Percentiles rank a stretch among this genome's conserved stretches.
Evolutionary conservation across 331 rosid species (phyloP).

Genomic region (Dryas integrifolia): DNA sequence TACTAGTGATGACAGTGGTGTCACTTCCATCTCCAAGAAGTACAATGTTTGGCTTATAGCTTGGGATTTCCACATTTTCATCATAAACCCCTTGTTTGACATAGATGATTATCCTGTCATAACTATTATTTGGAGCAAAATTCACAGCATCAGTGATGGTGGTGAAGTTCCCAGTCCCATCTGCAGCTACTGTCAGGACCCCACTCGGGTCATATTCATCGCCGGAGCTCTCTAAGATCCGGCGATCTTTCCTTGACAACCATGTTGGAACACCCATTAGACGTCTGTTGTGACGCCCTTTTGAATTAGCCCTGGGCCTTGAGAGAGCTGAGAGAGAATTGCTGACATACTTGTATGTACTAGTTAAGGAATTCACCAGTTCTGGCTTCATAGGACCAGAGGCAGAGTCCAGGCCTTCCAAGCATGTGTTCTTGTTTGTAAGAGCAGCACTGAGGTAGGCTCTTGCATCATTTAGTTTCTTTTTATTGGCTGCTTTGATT

Average conservation of each 20-base stretch:
- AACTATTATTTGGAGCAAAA: conserved; percentile 66
- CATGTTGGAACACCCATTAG: conserved; percentile 41
- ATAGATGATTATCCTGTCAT: conserved; percentile 52
- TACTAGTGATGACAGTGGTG: conserved; percentile 54
- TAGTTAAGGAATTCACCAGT: conserved; percentile 42
- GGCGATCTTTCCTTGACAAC: conserved; percentile 37
- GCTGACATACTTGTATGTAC: conserved; percentile 57
- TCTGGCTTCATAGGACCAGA: conserved; percentile 61
- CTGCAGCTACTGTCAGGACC: conserved; percentile 54
- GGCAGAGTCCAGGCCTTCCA: conserved; percentile 68
- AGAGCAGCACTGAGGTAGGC: conserved; percentile 76
- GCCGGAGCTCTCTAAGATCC: conserved; percentile 33
- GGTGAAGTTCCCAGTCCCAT: conserved; percentile 69
- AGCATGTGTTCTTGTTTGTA: conserved; percentile 76
- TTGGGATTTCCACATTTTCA: conserved; percentile 71
- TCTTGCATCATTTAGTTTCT: conserved; percentile 49
- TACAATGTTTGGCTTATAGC: conserved; percentile 59
- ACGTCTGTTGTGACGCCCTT: conserved; percentile 37
- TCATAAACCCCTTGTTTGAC: conserved; percentile 55
- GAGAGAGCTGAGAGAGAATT: conserved; percentile 64
- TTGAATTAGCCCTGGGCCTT: conserved; percentile 20
- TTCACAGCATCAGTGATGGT: conserved; percentile 55
- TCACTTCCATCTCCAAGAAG: conserved; percentile 75
- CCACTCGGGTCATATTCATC: conserved; percentile 40
- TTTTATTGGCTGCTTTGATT: conserved; percentile 24